These are phyloP conservation scores for Aspergillus cejpii DNA, from an alignment of 2,329 filamentous ascomycete species.

Conservation along the genomic window DNA sequence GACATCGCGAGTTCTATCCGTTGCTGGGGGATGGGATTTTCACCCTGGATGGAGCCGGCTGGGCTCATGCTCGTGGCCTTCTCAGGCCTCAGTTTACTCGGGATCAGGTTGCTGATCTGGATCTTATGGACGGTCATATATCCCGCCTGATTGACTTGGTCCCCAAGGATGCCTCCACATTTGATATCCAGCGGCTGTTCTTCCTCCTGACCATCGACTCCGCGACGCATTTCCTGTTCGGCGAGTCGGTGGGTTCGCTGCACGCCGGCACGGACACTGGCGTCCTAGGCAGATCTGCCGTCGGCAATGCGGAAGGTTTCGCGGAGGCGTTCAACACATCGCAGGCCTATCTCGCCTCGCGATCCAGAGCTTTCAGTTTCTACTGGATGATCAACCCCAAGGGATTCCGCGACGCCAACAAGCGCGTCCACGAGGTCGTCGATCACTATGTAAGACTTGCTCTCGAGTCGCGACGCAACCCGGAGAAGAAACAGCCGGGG, in stretches of 20 bases:
- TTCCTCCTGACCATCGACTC: conserved; percentile 78
- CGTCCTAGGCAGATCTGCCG: conserved; percentile 42
- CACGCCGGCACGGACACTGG: conserved; percentile 39
- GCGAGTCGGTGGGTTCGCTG: conserved; percentile 60
- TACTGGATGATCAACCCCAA: conserved; percentile 38
- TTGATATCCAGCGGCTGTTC: conserved; percentile 71
- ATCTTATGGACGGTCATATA: conserved; percentile 73
- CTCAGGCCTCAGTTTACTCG: conserved; percentile 81
- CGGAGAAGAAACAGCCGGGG: conserved; percentile 25
- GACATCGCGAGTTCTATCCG: conserved; percentile 58
- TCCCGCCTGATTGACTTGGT: conserved; percentile 60
- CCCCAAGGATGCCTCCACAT: conserved; percentile 42
- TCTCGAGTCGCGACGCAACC: conserved; percentile 31
- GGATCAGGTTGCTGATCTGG: conserved; percentile 63
- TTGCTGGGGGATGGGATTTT: conserved; percentile 46
- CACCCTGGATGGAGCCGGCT: conserved; percentile 68
- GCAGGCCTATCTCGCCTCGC: conserved; percentile 27
- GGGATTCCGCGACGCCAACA: conserved; percentile 36
- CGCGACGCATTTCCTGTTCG: conserved; percentile 79
- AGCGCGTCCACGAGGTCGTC: conserved; percentile 44
- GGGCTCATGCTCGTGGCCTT: conserved; percentile 72
- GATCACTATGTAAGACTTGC: conserved; percentile 46
- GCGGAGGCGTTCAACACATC: conserved; percentile 34
- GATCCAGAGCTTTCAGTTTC: conserved; percentile 27
- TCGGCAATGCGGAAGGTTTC: conserved; percentile 30